Percentiles rank a stretch among this genome's conserved stretches.
phyloP scores from a whole-genome alignment of 2,329 filamentous ascomycete genomes.

The Zymoseptoria ardabiliae region DNA sequence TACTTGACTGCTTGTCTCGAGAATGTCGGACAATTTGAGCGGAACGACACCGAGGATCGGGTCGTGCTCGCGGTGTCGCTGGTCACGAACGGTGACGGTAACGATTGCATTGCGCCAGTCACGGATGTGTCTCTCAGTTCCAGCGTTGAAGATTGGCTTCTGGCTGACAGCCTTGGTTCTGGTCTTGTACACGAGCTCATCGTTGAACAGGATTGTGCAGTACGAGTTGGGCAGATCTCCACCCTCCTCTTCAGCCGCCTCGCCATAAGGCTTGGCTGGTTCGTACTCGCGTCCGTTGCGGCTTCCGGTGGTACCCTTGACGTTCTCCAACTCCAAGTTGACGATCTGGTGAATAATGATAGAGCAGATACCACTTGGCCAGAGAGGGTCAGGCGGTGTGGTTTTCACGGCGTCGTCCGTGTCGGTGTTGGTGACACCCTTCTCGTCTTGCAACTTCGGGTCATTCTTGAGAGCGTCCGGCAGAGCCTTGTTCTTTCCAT shows the following conservation, averaged over 20 bases:
- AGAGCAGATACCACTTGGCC: slow-evolving; percentile 84
- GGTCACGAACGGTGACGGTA: slow-evolving; percentile 81
- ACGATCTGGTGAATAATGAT: slow-evolving; percentile 91
- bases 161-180: slow-evolving; percentile 87
- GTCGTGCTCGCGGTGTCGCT: slow-evolving; percentile 84
- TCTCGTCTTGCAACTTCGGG: slow-evolving; percentile 78
- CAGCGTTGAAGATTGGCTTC: slow-evolving; percentile 94
- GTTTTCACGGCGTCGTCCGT: slow-evolving; percentile 79
- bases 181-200: slow-evolving; percentile 88
- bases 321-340: slow-evolving; percentile 83
- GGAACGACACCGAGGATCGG: slow-evolving; percentile 90
- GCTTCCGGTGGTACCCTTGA: slow-evolving; percentile 76
- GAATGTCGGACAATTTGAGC: slow-evolving; percentile 76
- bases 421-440: slow-evolving; percentile 63
- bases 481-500: slow-evolving; percentile 73
- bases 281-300: slow-evolving; percentile 81
- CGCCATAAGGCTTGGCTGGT: slow-evolving; percentile 76
- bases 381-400: slow-evolving; percentile 91
- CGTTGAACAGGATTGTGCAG: slow-evolving; percentile 85
- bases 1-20: slow-evolving; percentile 77
- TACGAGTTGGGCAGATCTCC: slow-evolving; percentile 81
- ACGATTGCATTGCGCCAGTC: slow-evolving; percentile 87
- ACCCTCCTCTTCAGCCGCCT: slow-evolving; percentile 76
- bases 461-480: slow-evolving; percentile 66
- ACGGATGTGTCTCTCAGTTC: slow-evolving; percentile 84